These are phyloP conservation scores for Daldinia eschscholtzii DNA, from an alignment of 2,329 filamentous ascomycete genomes.

Conservation along the genomic window DNA sequence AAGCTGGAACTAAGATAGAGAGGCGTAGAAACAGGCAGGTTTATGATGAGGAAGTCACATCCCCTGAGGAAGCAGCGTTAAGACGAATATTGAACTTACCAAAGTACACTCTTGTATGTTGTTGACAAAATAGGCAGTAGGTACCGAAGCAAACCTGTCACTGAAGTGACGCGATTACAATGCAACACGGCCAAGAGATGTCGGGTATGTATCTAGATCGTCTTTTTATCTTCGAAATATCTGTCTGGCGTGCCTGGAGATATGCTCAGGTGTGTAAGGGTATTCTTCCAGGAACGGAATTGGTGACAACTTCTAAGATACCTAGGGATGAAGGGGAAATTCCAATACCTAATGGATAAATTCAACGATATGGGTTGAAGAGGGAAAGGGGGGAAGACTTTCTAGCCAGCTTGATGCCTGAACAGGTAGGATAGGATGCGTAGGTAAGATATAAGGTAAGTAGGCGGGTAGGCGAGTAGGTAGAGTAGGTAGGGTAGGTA, in stretches of 20 bases:
- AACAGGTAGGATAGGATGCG: not conserved
- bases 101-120: not conserved
- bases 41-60: not conserved
- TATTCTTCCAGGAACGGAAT: not conserved
- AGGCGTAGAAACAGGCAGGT: not conserved
- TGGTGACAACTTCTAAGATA: not conserved
- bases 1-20: not conserved
- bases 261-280: slow-evolving; percentile 5
- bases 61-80: not conserved
- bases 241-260: not conserved
- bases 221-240: not conserved
- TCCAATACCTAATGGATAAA: not conserved
- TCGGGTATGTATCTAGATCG: not conserved
- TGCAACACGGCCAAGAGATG: not conserved
- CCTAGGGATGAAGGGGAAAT: not conserved
- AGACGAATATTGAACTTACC: not conserved
- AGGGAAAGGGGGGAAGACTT: not conserved
- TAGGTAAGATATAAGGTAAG: too few relatives aligned
- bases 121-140: slow-evolving; percentile 5
- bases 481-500: not conserved
- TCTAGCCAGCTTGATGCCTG: not conserved
- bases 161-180: slow-evolving; percentile 15
- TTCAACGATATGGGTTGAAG: not conserved
- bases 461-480: not conserved
- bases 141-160: slow-evolving; percentile 5